Conservation (phyloP, 2,329 filamentous ascomycete genomes). For the Calonectria crousiana region DNA sequence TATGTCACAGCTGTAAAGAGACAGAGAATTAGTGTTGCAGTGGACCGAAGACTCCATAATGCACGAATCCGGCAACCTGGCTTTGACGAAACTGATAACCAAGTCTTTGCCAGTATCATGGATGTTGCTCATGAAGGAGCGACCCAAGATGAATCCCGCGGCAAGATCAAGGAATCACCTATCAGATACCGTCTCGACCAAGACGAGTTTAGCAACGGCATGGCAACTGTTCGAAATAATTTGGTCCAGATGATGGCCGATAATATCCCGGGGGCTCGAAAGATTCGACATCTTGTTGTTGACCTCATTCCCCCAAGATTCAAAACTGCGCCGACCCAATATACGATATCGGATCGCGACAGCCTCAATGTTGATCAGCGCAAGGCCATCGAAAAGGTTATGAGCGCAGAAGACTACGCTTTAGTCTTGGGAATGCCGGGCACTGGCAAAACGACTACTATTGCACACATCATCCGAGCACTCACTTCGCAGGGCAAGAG, state of each 20-base stretch:
- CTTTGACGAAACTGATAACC: constrained; percentile 83
- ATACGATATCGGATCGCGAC: constrained; percentile 71
- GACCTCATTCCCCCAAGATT: constrained; percentile 82
- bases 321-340: constrained; percentile 73
- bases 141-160: constrained; percentile 63
- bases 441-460: constrained; percentile 98
- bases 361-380: constrained; percentile 89
- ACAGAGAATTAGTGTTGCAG: constrained; percentile 84
- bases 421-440: constrained; percentile 99
- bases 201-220: constrained; percentile 98
- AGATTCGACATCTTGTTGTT: constrained; percentile 84
- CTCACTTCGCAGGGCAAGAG: constrained; percentile 91
- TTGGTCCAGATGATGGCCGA: constrained; percentile 92
- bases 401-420: constrained; percentile 95
- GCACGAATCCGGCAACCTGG: constrained; percentile 79
- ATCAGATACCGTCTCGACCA: constrained; percentile 90
- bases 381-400: constrained; percentile 90
- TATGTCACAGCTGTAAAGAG: constrained; percentile 85
- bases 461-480: constrained; percentile 95
- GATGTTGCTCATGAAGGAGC: constrained; percentile 74
- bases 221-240: constrained; percentile 95
- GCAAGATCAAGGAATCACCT: constrained; percentile 65
- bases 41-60: constrained; percentile 91
- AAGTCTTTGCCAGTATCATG: constrained; percentile 93
- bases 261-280: constrained; percentile 74